A percentile compares a stretch with the other conserved stretches of the same genome.
These are phyloP conservation scores for Pulveroboletus frians DNA, from an alignment of 768 basidiomycete species.

Conservation along the genomic window DNA sequence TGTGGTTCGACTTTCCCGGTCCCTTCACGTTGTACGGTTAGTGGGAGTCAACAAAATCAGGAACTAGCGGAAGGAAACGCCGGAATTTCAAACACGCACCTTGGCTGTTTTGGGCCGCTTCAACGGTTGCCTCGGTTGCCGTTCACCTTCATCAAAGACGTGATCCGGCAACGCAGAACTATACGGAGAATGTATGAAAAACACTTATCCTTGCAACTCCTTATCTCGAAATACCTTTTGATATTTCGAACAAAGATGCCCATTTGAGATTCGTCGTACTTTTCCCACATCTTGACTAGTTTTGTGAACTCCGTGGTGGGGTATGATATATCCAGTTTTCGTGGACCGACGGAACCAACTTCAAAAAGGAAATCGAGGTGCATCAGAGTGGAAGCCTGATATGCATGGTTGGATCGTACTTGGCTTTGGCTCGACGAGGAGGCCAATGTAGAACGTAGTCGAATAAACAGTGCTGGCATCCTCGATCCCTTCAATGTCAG, in stretches of 20 bases:
- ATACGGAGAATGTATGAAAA: constrained; percentile 20
- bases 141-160: constrained; percentile 78
- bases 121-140: constrained; percentile 60
- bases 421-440: constrained; percentile 86
- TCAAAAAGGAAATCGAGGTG: constrained; percentile 15
- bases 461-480: constrained; percentile 79
- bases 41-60: constrained; percentile 15
- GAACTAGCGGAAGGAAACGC: constrained; percentile 10
- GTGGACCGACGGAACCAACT: constrained; percentile 74
- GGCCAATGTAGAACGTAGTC: constrained; percentile 97
- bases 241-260: constrained; percentile 92
- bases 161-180: constrained; percentile 77
- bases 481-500: constrained; percentile 73
- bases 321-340: constrained; percentile 93
- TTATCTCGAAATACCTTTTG: constrained; percentile 56
- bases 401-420: constrained; percentile 42
- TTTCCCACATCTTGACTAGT: constrained; percentile 92
- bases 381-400: constrained; percentile 14
- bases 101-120: constrained; percentile 68
- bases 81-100: constrained; percentile 36
- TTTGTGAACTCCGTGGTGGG: constrained; percentile 95
- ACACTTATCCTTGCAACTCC: constrained; percentile 6
- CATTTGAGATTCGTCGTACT: constrained; percentile 88
- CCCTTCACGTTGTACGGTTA: constrained; percentile 44
- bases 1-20: constrained; percentile 53